Evolutionary conservation across 1,284 basidiomycete genomes (phyloP), one percentile per base, ranked within the genome.

Genomic region (Marasmius fiardii): DNA sequence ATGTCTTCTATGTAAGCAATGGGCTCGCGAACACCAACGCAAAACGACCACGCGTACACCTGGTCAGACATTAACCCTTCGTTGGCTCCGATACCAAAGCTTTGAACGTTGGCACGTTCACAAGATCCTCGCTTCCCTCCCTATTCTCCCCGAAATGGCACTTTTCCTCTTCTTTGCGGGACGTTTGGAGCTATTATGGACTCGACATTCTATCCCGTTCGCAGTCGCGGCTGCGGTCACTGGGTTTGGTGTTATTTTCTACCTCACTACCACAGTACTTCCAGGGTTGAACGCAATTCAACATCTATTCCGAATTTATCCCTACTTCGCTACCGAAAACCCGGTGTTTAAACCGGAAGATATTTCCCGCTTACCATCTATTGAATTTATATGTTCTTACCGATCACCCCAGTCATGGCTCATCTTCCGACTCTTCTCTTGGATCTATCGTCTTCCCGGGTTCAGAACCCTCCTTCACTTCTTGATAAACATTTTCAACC

Each of bases 1-100:
- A 14, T 41, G 57, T 2, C 51, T 58, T 1, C 43, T 58, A 3
- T 52, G 53, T 44, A 58, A 58, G 43, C 57, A 58, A 35, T 58
- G 57, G 57, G 4, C 55, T 18, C 49, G 57, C 2, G 58, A 52
- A 33, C 43, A 53, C 48, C 28, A 37, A 24, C 55, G 55, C 4
- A 43, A 52, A 11, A 43, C 26, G 7, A 21, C n/a, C 16, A 56
- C 51, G 8, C 20, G 23, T 11, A 41, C 44, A n/a, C 50, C 43
- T 12, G 51, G 20, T 14, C 28, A 56, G 26, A 34, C 51, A 11
- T 37, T 56, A 6, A 26, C 33, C 2, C 45, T 56, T 3, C 52
- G 54, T 12, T 57, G 58, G 28, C 24, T 58, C 6, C 51, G 57
- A 12, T 23, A 44, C 20, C 20, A 43, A 4, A 51, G 48, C 35